Base-by-base conservation (phyloP, 352 stramenopile genomes). In the Halophytophthora polymorphica region DNA sequence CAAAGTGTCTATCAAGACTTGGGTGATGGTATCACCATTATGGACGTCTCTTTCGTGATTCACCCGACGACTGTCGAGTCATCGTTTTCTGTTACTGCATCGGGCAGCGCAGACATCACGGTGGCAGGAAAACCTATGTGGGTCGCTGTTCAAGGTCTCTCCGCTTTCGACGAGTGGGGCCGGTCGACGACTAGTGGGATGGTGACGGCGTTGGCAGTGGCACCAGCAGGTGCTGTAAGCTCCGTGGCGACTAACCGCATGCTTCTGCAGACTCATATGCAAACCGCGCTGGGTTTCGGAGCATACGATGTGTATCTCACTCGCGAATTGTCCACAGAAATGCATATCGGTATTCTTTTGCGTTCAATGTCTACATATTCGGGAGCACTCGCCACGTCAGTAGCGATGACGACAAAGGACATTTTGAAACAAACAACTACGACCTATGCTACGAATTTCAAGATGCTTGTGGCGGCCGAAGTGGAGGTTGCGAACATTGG, bases 1-100 rank as follows among this genome's bases (percentile, higher is more conserved):
- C 52, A 50, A 36, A 73, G 54, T 7, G 69, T 66, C 5, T 75
- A 68, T 36, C 42, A 66, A 46, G 49, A 50, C n/a, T 18, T 19
- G 1, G 66, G 45, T 6, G 66, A 79, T 19, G 71, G 71, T 11
- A 70, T 83, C 41, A 42, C 49, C 2, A 56, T 83, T 3, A 53
- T 71, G 44, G 69, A 79, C 25, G 50, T 79, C 6, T 66, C 71
- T 25, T 35, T 79, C 10, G 14, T 53, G 15, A 44, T 79, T 38
- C 60, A 73, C n/a, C 68, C 68, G 1, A 54, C 64, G 28, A 17
- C 45, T 6, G 10, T 56, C 6, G 29, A 29, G 14, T 44, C 56
- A 13, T 57, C 64, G 4, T 61, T 53, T 42, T 17, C 2, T 34
- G 35, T 66, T 11, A 52, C 44, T 43, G 6, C 33, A 52, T 62